Base-by-base conservation (phyloP, 1,139 yeast species). In the Geotrichum histeridarum region DNA sequence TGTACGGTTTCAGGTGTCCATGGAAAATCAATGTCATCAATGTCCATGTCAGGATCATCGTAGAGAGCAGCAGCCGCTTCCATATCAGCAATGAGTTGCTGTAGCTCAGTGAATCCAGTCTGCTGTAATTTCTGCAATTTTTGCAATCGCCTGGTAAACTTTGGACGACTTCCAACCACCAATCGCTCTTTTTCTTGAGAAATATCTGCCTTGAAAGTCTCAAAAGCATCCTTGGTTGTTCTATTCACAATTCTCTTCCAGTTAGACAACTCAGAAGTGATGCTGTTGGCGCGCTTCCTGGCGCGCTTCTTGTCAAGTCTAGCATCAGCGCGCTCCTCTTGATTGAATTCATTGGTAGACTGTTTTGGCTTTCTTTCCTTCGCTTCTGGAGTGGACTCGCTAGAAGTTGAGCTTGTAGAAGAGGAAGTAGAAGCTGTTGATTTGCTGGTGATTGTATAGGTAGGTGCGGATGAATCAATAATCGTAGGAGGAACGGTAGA, bases 201-300 rank as follows among this genome's bases (percentile, higher is more conserved):
- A 53, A 60, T 67, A 61, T 63, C 72, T 55, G 60, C 69, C 59
- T 57, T 64, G 59, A 55, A 70, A 43, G 62, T 64, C 53, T 53
- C 66, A 58, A 61, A 64, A 38, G 66, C 70, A 45, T 65, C 72
- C 52, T 59, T 61, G 45, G 63, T 65, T 31, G 65, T 68, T 54
- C 59, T 61, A 42, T 61, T 66, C 38, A 67, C 68, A 55, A 67
- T 51, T n/a, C 54, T 48, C 44, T 61, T 63, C 70, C 70, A 67
- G 36, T 60, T 57, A 2, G 56, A 50, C 5, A 48, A 50, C 46
- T 53, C 55, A 7, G 44, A 35, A 4, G 55, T 42, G 31, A 48
- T 48, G 35, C 49, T 53, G 38, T 35, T 51, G 15, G 54, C 54
- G 12, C 54, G 33, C 9, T 46, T 39, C 9, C 54, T 41, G 11